Evolutionary conservation across 2,329 filamentous ascomycete genomes (phyloP).

Genomic region (Aureobasidium sp.): DNA sequence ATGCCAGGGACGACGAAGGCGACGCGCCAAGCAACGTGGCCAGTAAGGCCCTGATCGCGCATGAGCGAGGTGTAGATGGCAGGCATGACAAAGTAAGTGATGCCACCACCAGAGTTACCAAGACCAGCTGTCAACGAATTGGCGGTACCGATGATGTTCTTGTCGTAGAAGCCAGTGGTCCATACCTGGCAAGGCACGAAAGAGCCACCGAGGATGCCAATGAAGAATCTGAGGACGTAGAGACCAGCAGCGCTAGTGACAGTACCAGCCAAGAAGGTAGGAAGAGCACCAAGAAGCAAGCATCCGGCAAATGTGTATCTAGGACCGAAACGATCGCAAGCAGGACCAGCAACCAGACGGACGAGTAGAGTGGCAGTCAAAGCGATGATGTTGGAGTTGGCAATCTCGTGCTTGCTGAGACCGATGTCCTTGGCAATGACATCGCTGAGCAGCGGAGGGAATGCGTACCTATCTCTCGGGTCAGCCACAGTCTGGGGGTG

Average conservation of each 20-base stretch:
- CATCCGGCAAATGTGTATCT: constrained; percentile 71
- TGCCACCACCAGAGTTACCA: constrained; percentile 81
- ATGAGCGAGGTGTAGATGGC: constrained; percentile 76
- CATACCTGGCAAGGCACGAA: constrained; percentile 89
- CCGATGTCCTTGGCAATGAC: constrained; percentile 74
- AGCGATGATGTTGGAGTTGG: constrained; percentile 87
- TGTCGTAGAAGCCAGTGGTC: constrained; percentile 90
- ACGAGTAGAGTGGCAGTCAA: constrained; percentile 68
- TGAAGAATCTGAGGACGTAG: constrained; percentile 70
- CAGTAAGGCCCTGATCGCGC: constrained; percentile 48
- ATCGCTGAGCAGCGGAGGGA: constrained; percentile 71
- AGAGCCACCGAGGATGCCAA: constrained; percentile 68
- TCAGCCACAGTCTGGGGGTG: constrained; percentile 7
- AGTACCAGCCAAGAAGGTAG: constrained; percentile 73
- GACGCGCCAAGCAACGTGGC: constrained; percentile 73
- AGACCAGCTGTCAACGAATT: constrained; percentile 80
- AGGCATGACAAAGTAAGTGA: constrained; percentile 92
- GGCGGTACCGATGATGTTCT: constrained; percentile 81
- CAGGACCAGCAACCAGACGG: constrained; percentile 68
- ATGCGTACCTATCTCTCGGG: constrained; percentile 61
- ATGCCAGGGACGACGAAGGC: constrained; percentile 79
- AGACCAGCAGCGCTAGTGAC: constrained; percentile 61
- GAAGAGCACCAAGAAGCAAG: constrained; percentile 71
- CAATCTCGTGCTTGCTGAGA: constrained; percentile 63
- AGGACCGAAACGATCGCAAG: constrained; percentile 80